Evolutionary conservation across 345 rosid species (phyloP).

Genomic region (Sisymbrium irio): DNA sequence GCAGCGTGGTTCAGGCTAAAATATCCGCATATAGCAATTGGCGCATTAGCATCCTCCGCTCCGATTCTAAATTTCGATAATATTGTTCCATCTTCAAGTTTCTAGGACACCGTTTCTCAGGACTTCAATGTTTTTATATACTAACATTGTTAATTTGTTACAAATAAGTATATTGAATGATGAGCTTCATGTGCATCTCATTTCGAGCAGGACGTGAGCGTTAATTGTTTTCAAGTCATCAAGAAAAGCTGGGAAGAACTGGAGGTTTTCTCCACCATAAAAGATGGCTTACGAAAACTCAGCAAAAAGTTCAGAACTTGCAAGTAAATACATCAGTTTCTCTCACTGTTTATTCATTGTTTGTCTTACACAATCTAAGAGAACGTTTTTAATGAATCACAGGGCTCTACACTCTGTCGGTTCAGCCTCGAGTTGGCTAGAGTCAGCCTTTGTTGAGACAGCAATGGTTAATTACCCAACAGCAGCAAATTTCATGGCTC

Average conservation of each 20-base stretch:
- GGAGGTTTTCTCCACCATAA: slow-evolving; percentile 40
- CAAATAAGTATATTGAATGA: background rate
- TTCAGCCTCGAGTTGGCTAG: slow-evolving; percentile 50
- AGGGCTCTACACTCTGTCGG: slow-evolving; percentile 45
- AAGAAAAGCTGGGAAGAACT: slow-evolving; percentile 68
- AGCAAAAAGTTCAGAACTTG: slow-evolving; percentile 63
- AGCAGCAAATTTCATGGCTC: slow-evolving; percentile 66
- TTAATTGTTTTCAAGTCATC: slow-evolving; percentile 62
- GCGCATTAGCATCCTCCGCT: slow-evolving; percentile 78
- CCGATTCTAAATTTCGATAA: slow-evolving; percentile 67
- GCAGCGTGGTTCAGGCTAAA: slow-evolving; percentile 85
- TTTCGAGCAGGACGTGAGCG: slow-evolving; percentile 51
- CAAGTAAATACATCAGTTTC: slow-evolving; percentile 39
- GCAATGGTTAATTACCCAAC: slow-evolving; percentile 76
- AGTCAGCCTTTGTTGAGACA: slow-evolving; percentile 54
- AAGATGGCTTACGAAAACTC: slow-evolving; percentile 47
- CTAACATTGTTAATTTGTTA: background rate
- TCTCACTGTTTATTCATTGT: background rate
- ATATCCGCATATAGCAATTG: slow-evolving; percentile 71
- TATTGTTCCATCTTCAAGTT: slow-evolving; percentile 63
- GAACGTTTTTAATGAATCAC: background rate
- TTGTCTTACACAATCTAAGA: background rate
- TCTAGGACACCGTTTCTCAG: slow-evolving; percentile 62
- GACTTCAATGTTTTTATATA: slow-evolving; percentile 52
- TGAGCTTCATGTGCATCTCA: background rate